phyloP scores from a whole-genome alignment of 202 grass and related monocot species.

The Hordeum pubiflorum region DNA sequence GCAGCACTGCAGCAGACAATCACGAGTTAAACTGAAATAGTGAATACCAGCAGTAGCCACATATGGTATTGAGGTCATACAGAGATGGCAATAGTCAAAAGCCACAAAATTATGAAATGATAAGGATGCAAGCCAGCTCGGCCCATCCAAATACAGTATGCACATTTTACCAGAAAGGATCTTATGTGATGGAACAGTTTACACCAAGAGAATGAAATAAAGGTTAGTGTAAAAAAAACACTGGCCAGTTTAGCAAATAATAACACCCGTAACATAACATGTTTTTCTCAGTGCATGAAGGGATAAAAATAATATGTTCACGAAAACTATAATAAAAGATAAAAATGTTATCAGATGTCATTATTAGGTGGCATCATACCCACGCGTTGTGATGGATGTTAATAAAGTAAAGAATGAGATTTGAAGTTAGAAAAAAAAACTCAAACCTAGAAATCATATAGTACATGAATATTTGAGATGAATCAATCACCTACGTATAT shows the following conservation, averaged over 20 bases:
- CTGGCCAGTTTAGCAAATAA: no score
- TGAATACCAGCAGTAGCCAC: background rate
- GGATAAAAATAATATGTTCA: background rate
- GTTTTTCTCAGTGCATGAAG: background rate
- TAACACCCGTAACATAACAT: background rate
- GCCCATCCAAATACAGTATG: background rate
- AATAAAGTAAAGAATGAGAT: background rate
- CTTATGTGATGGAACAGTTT: background rate
- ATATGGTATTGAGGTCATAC: background rate
- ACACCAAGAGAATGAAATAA: background rate
- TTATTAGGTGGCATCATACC: background rate
- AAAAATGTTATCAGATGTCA: background rate
- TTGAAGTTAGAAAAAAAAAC: background rate
- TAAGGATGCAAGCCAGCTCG: background rate
- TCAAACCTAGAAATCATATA: background rate
- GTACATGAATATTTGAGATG: background rate
- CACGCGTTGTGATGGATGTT: background rate
- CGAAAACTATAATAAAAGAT: background rate
- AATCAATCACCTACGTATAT: background rate
- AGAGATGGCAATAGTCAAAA: background rate
- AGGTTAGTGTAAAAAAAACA: no score
- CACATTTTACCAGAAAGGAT: background rate
- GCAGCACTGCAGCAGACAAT: background rate
- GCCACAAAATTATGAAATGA: background rate
- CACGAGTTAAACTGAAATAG: slow-evolving; percentile 1